phyloP scores from a whole-genome alignment of 352 stramenopile genomes.

The Saprolegnia diclina region DNA sequence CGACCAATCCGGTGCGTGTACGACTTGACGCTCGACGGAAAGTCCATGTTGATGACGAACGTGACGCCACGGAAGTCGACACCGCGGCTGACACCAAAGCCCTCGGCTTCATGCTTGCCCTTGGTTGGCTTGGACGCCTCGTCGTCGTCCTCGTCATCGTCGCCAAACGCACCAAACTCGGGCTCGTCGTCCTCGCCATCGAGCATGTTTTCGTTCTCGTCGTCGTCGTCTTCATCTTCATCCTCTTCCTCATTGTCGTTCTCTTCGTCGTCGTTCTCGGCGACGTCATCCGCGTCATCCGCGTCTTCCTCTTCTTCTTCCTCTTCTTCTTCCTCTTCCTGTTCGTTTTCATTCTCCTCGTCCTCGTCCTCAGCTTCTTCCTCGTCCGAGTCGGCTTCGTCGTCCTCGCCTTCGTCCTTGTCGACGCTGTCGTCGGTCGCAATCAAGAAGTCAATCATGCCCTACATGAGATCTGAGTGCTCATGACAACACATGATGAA shows the following conservation, averaged over 20 bases:
- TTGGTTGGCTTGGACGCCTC: slow-evolving; percentile 26
- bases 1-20: slow-evolving; percentile 99
- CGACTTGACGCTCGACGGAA: slow-evolving; percentile 90
- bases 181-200: slow-evolving; percentile 42
- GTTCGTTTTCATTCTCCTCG: slow-evolving; percentile 33
- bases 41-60: slow-evolving; percentile 99
- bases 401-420: slow-evolving; percentile 52
- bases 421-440: slow-evolving; percentile 97
- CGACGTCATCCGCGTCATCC: slow-evolving; percentile 33
- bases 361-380: slow-evolving; percentile 43
- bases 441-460: slow-evolving; percentile 99
- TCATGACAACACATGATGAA: not conserved
- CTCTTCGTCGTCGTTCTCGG: slow-evolving; percentile 64
- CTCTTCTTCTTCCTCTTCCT: slow-evolving; percentile 43
- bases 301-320: slow-evolving; percentile 40
- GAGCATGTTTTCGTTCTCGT: slow-evolving; percentile 32
- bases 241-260: slow-evolving; percentile 54
- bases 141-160: slow-evolving; percentile 36
- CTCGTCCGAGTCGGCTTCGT: slow-evolving; percentile 39
- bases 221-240: slow-evolving; percentile 29
- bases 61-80: slow-evolving; percentile 98
- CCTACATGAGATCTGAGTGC: slow-evolving; percentile 32
- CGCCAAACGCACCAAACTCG: slow-evolving; percentile 33
- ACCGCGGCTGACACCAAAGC: slow-evolving; percentile 95
- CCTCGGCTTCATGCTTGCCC: slow-evolving; percentile 57